These are phyloP conservation scores for Ophiostoma sp. DNA, from an alignment of 2,329 filamentous ascomycete genomes.

Conservation along the genomic window DNA sequence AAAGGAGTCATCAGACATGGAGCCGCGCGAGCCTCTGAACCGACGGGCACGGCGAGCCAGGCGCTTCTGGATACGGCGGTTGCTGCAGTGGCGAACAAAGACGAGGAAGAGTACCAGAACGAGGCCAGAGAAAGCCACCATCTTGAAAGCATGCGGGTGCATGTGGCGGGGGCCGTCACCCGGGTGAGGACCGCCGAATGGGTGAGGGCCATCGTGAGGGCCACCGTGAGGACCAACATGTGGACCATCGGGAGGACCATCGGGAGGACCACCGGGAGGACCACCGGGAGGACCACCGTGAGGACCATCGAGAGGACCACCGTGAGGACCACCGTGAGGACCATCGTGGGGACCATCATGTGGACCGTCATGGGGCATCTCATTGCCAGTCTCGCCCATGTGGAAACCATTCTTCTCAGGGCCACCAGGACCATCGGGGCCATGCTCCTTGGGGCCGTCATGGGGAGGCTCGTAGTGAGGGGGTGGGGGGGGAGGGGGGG, in stretches of 20 bases:
- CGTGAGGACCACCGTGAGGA: neutral
- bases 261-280: neutral
- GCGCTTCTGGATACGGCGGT: conserved; percentile 26
- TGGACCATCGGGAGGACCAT: neutral
- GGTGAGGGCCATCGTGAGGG: neutral
- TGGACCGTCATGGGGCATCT: neutral
- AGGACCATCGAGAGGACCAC: neutral
- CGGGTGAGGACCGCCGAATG: neutral
- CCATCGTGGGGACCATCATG: neutral
- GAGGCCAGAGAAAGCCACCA: conserved; percentile 22
- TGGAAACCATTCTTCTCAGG: neutral
- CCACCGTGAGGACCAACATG: neutral
- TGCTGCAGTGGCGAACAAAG: conserved; percentile 30
- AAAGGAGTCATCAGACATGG: neutral
- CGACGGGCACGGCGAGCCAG: conserved; percentile 18
- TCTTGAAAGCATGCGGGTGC: conserved; percentile 15
- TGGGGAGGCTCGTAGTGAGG: neutral
- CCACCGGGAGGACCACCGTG: neutral
- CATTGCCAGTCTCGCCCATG: neutral
- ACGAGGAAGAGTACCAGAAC: conserved; percentile 30
- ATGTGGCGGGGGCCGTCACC: neutral
- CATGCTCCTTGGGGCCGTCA: conserved; percentile 15
- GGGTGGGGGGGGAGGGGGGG: neutral
- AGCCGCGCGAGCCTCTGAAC: neutral
- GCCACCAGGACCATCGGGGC: conserved; percentile 5